Conservation (phyloP, 75 land plant species). For the Sequoiadendron giganteum region DNA sequence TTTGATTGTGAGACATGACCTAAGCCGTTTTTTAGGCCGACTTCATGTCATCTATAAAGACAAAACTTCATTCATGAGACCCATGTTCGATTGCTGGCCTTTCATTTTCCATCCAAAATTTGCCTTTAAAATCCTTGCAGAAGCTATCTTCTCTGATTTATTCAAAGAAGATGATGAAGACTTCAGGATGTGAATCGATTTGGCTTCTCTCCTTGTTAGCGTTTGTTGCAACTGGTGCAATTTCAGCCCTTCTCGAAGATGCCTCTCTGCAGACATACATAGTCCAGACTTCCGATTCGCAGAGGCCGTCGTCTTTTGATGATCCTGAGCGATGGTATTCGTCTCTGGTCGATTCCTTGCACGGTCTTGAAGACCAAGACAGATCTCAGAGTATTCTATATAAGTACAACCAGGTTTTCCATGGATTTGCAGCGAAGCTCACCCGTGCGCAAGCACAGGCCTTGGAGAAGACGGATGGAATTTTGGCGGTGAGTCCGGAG, state of each 20-base stretch:
- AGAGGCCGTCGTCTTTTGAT: slow-evolving; percentile 42
- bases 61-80: no score
- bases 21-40: no score
- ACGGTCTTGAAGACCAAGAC: not conserved
- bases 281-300: slow-evolving; percentile 44
- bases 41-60: no score
- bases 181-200: not conserved
- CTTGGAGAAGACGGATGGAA: slow-evolving; percentile 46
- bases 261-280: slow-evolving; percentile 35
- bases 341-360: slow-evolving; percentile 33
- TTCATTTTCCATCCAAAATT: no score
- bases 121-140: no score
- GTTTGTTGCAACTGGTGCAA: not conserved
- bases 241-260: not conserved
- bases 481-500: slow-evolving; percentile 43
- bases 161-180: not conserved
- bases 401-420: slow-evolving; percentile 60
- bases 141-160: no score
- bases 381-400: slow-evolving; percentile 38
- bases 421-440: slow-evolving; percentile 72
- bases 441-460: slow-evolving; percentile 39
- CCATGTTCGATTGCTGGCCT: no score
- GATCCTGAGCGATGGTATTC: slow-evolving; percentile 52
- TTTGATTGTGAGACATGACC: no score
- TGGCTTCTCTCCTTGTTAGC: not conserved